Percentiles rank a stretch among this genome's conserved stretches.
phyloP scores from a whole-genome alignment of 2,329 filamentous ascomycete genomes.

The Colletotrichum nymphaeae region DNA sequence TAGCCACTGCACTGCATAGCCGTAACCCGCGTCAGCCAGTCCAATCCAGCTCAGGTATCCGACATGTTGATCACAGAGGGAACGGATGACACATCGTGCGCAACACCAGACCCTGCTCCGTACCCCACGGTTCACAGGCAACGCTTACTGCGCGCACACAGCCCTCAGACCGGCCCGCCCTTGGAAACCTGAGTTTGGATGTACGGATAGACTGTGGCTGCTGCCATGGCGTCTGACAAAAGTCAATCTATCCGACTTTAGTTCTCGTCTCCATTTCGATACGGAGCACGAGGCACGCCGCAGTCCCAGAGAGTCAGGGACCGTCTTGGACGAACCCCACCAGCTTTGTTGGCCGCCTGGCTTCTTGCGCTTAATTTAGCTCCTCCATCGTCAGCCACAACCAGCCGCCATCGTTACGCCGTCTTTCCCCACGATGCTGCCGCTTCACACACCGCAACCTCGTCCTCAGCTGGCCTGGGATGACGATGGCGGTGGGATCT shows the following conservation, averaged over 20 bases:
- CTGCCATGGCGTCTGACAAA: slow-evolving; percentile 9
- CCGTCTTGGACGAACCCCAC: neutral
- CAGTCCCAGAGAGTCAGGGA: neutral
- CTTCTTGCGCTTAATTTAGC: slow-evolving; percentile 25
- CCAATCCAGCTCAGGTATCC: neutral
- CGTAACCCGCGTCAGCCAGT: slow-evolving; percentile 4
- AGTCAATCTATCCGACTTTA: slow-evolving; percentile 12
- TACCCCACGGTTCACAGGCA: slow-evolving; percentile 25
- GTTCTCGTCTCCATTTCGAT: slow-evolving; percentile 12
- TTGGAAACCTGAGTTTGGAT: neutral
- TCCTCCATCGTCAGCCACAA: slow-evolving; percentile 26
- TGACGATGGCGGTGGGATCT: slow-evolving; percentile 15
- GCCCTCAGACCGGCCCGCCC: slow-evolving; percentile 11
- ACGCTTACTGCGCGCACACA: slow-evolving; percentile 14
- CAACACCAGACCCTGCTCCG: slow-evolving; percentile 1
- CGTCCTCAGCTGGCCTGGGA: slow-evolving; percentile 25
- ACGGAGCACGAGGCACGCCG: slow-evolving; percentile 23
- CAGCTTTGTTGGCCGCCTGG: slow-evolving; percentile 9
- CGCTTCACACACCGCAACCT: neutral
- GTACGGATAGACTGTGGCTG: neutral
- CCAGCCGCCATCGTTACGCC: slow-evolving; percentile 31
- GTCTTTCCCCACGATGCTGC: slow-evolving; percentile 16
- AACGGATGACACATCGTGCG: slow-evolving; percentile 29
- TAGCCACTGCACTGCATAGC: slow-evolving; percentile 5
- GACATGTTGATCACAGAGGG: neutral